Percentiles rank a stretch among this genome's conserved stretches.
Conservation (phyloP, 257 asterid species). For the Cordia subcordata region DNA sequence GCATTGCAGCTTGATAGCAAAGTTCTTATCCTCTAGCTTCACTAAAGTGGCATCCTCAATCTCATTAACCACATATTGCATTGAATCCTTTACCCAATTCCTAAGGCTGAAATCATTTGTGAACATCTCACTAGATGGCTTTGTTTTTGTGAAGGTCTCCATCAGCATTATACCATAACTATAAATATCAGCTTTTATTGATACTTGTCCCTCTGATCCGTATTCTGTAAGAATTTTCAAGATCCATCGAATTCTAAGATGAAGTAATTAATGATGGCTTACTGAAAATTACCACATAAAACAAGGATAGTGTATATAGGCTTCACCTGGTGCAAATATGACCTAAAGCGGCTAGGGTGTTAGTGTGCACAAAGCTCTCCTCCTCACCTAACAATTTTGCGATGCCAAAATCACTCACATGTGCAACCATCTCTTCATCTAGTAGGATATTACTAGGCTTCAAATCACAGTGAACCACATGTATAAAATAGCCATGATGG, state of each 20-base stretch:
- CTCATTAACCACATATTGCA: not conserved
- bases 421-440: slow-evolving; percentile 28
- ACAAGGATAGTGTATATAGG: not conserved
- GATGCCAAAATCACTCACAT: slow-evolving; percentile 29
- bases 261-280: no score
- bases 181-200: slow-evolving; percentile 12
- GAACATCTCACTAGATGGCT: slow-evolving; percentile 4
- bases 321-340: slow-evolving; percentile 30
- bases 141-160: slow-evolving; percentile 16
- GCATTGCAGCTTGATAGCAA: not conserved
- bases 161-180: slow-evolving; percentile 15
- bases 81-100: slow-evolving; percentile 4
- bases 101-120: not conserved
- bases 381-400: slow-evolving; percentile 25
- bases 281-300: no score
- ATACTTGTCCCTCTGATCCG: slow-evolving; percentile 13
- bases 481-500: slow-evolving; percentile 22
- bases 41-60: slow-evolving; percentile 3
- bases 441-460: slow-evolving; percentile 32
- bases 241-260: no score
- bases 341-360: slow-evolving; percentile 30
- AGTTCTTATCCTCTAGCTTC: not conserved
- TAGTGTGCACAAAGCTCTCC: slow-evolving; percentile 19
- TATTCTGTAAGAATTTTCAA: slow-evolving; percentile 3
- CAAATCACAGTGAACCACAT: slow-evolving; percentile 32